A percentile compares a stretch with the other conserved stretches of the same genome.
Conservation (phyloP, 148 eudicot genomes). For the Simmondsia chinensis region DNA sequence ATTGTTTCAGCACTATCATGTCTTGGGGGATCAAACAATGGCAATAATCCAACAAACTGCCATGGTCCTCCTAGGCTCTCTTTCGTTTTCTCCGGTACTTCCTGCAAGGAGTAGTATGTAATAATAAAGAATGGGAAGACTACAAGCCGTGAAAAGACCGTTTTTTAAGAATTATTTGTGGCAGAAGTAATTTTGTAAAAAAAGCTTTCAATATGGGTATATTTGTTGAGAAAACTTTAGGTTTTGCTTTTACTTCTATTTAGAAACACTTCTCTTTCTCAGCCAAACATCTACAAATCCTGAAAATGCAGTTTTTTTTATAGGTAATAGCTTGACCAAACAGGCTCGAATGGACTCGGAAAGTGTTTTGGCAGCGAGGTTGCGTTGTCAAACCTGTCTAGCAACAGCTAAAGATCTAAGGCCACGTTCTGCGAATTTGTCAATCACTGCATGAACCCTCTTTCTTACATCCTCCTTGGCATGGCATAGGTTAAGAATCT, state of each 20-base stretch:
- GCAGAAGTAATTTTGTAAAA: too few species aligned
- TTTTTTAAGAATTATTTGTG: too few species aligned
- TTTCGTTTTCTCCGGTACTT: conserved; percentile 51
- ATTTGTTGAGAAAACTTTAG: too few species aligned
- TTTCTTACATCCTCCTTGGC: conserved; percentile 44
- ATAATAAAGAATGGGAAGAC: too few species aligned
- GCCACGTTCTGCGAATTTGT: conserved; percentile 68
- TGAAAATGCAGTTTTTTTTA: too few species aligned
- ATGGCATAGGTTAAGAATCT: conserved; percentile 33
- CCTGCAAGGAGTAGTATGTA: conserved; percentile 36
- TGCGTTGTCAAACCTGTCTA: conserved; percentile 33
- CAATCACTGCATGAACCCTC: conserved; percentile 53
- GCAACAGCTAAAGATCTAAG: conserved; percentile 70
- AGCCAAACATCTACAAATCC: too few species aligned
- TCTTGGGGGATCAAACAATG: conserved; percentile 54
- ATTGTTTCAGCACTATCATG: conserved; percentile 59
- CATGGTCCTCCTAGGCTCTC: conserved; percentile 49
- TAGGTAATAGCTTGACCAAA: too few species aligned
- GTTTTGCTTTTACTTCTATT: too few species aligned
- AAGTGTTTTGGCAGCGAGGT: background rate
- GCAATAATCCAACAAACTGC: conserved; percentile 47
- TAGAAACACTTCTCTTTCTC: too few species aligned
- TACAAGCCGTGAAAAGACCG: too few species aligned
- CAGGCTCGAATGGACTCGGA: too few species aligned
- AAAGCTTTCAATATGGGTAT: too few species aligned